Conservation (phyloP, 257 asterid species). For the Vinca minor region DNA sequence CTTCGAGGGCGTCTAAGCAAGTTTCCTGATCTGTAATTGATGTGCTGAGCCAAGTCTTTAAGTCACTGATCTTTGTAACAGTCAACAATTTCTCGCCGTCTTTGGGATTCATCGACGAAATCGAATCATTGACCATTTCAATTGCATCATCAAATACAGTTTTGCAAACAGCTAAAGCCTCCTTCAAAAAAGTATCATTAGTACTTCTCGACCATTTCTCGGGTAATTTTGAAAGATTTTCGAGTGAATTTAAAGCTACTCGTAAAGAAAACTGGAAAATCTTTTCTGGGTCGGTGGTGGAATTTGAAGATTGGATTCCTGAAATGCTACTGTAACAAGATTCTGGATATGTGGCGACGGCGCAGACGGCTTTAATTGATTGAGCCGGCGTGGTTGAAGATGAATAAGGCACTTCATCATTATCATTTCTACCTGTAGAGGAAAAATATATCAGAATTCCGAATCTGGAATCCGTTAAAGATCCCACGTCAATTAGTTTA, state of each 20-base stretch:
- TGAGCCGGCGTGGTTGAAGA: constrained; percentile 23
- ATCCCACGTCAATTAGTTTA: no score
- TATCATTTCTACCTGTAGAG: no score
- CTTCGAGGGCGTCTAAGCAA: constrained; percentile 59
- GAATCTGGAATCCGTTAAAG: no score
- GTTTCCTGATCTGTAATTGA: constrained; percentile 62
- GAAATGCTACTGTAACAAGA: constrained; percentile 44
- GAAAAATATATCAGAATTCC: no score
- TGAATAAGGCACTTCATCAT: constrained; percentile 8
- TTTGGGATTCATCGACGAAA: constrained; percentile 15
- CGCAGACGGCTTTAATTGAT: constrained; percentile 53
- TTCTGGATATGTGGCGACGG: constrained; percentile 38
- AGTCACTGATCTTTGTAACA: constrained; percentile 23
- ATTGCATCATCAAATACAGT: constrained; percentile 52
- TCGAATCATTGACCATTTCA: constrained; percentile 44
- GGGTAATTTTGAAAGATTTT: constrained; percentile 28
- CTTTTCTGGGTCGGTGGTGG: constrained; percentile 45
- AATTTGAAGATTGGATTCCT: constrained; percentile 24
- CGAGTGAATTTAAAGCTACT: constrained; percentile 34
- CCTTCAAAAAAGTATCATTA: constrained; percentile 23
- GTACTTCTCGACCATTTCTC: constrained; percentile 25
- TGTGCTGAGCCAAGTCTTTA: constrained; percentile 68
- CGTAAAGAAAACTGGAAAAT: constrained; percentile 43
- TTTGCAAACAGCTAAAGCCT: constrained; percentile 47
- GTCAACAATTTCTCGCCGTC: constrained; percentile 19